Conservation (phyloP, 2,329 filamentous ascomycete species). For the Xenoacremonium recifei region DNA sequence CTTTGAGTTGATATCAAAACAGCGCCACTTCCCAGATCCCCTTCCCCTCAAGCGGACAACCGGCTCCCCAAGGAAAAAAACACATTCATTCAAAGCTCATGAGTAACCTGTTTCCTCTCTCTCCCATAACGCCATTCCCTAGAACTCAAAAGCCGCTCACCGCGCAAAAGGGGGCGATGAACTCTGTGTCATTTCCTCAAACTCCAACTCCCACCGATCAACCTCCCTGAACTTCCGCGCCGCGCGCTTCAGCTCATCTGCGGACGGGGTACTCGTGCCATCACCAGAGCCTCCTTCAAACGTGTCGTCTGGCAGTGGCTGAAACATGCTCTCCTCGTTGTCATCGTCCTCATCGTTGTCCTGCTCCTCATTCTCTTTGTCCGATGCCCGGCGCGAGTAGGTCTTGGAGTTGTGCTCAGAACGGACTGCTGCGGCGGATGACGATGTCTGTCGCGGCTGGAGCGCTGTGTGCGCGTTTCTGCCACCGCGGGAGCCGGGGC, state of each 20-base stretch:
- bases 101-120: no score
- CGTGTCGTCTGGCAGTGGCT: conserved; percentile 45
- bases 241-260: conserved; percentile 57
- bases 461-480: conserved; percentile 21
- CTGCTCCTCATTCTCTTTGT: conserved; percentile 56
- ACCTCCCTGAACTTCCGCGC: conserved; percentile 67
- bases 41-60: background rate
- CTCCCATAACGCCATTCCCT: no score
- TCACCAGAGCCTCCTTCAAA: conserved; percentile 33
- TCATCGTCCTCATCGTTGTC: conserved; percentile 34
- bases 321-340: conserved; percentile 39
- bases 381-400: conserved; percentile 51
- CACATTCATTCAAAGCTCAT: conserved; percentile 21
- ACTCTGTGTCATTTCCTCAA: conserved; percentile 60
- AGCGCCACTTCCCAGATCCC: no score
- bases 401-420: conserved; percentile 37
- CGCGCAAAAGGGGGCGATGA: conserved; percentile 53
- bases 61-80: conserved; percentile 13
- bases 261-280: conserved; percentile 38
- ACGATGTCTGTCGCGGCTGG: conserved; percentile 21
- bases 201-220: conserved; percentile 66
- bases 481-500: conserved; percentile 25
- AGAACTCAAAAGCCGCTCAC: conserved; percentile 24
- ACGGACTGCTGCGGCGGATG: conserved; percentile 18
- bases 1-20: conserved; percentile 20